Percentiles rank a stretch among this genome's conserved stretches.
Conservation (phyloP, 495 filamentous ascomycete species). For the Aspergillus saccharolyticus region DNA sequence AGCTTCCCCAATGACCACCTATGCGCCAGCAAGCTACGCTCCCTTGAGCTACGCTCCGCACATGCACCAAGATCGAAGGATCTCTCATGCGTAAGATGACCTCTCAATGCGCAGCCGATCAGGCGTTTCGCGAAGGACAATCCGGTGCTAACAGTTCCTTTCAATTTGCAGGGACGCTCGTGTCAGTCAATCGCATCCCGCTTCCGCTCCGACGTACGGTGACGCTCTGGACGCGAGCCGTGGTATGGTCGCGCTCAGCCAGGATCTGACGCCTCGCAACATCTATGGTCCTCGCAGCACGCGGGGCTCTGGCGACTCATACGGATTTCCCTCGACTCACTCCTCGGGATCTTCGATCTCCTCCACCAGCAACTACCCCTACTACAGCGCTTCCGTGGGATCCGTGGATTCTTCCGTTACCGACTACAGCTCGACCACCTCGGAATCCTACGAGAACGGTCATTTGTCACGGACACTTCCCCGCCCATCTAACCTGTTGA, state of each 20-base stretch:
- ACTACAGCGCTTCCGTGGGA: constrained; percentile 72
- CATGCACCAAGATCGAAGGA: constrained; percentile 60
- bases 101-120: constrained; percentile 16
- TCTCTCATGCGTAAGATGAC: constrained; percentile 82
- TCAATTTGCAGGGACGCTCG: constrained; percentile 48
- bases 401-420: constrained; percentile 88
- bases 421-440: constrained; percentile 83
- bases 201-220: constrained; percentile 34
- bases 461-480: constrained; percentile 72
- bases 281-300: constrained; percentile 69
- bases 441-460: constrained; percentile 78
- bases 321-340: constrained; percentile 87
- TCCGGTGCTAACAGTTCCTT: constrained; percentile 7
- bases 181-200: constrained; percentile 42
- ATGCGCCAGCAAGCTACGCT: constrained; percentile 56
- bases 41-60: constrained; percentile 52
- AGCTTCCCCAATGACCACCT: constrained; percentile 60
- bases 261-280: constrained; percentile 74
- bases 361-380: constrained; percentile 63
- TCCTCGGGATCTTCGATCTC: constrained; percentile 95
- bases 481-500: constrained; percentile 65
- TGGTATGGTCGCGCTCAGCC: constrained; percentile 93
- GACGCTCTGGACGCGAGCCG: constrained; percentile 86
- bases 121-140: not conserved
- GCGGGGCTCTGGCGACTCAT: constrained; percentile 78